Conservation (phyloP, 2,329 filamentous ascomycete genomes). For the Ceratocystis alfenasii region DNA sequence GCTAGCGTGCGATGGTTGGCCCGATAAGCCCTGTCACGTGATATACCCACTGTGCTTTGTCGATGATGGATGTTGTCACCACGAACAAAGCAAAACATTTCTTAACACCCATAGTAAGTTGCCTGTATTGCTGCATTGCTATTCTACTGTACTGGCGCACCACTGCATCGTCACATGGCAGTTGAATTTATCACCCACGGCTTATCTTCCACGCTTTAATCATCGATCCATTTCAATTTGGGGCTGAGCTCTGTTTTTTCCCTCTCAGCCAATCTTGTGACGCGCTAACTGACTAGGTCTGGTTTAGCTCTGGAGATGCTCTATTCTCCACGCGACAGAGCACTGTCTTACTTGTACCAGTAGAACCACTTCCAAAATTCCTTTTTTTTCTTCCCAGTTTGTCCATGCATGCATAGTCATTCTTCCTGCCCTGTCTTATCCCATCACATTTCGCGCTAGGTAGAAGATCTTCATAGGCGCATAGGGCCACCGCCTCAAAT, state of each 20-base stretch:
- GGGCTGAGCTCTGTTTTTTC: not conserved
- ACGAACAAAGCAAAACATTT: too few relatives aligned
- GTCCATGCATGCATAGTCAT: not conserved
- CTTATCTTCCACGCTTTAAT: not conserved
- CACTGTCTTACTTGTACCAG: conserved; percentile 5
- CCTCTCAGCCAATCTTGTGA: not conserved
- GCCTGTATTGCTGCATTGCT: too few relatives aligned
- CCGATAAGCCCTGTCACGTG: conserved; percentile 13
- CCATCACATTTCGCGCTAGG: conserved; percentile 2
- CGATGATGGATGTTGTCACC: not conserved
- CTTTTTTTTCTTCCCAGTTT: not conserved
- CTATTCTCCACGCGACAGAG: conserved; percentile 6
- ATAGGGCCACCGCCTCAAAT: conserved; percentile 2
- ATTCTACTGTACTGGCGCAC: too few relatives aligned
- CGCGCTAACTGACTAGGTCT: not conserved
- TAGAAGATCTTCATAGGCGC: conserved; percentile 3
- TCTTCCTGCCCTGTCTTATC: not conserved
- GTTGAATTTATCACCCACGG: not conserved
- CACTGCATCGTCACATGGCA: not conserved
- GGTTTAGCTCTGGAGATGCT: not conserved
- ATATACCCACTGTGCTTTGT: not conserved
- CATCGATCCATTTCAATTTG: not conserved
- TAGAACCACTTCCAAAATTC: conserved; percentile 3
- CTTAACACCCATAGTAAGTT: too few relatives aligned
- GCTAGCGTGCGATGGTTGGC: not conserved